Base-by-base conservation (phyloP, 768 basidiomycete genomes). In the Mycena rosella region DNA sequence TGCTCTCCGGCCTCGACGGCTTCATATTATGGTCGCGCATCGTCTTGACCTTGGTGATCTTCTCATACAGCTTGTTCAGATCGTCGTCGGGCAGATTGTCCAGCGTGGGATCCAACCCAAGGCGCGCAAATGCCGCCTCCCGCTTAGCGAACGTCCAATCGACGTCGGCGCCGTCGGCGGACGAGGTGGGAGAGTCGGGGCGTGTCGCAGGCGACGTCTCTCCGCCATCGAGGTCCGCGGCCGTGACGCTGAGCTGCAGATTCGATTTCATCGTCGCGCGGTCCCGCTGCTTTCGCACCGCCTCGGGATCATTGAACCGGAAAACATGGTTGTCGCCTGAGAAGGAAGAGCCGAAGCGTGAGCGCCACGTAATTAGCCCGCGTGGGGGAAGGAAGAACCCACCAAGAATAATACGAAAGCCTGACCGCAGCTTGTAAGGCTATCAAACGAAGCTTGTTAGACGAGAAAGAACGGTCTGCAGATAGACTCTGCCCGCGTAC, bases 91-190 rank as follows among this genome's bases (percentile, higher is more conserved):
- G 95, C 26, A 99, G 86, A 73, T 92, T 94, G 78, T 99, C 96
- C 27, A 99, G 85, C 17, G 93, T 87, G 18, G 97, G 95, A 73
- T 97, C 95, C 36, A 94, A 79, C 4, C 96, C 96, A 20, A 98
- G 83, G 53, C 92, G 86, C 1, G 94, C 93, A 40, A 96, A 84
- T 4, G 95, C 96, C 7, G 96, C 96, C 79, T 99, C 98, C 10
- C 96, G 88, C 76, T 94, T 93, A 8, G 98, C 98, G 78, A 91
- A 99, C n/a, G 90, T 93, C 98, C 98, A 99, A 77, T 99, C 98
- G 48, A 96, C 92, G 70, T 95, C 92, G 29, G 88, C 84, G 60
- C 87, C 91, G 26, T 87, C 87, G 4, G 87, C 87, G 1, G 91
- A 92, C 15, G 90, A 89, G 1, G 86, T 82, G 4, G 93, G 91